A percentile compares a stretch with the other conserved stretches of the same genome.
Evolutionary conservation across 129 eudicot genomes (phyloP).

Genomic region (Mikania micrantha): DNA sequence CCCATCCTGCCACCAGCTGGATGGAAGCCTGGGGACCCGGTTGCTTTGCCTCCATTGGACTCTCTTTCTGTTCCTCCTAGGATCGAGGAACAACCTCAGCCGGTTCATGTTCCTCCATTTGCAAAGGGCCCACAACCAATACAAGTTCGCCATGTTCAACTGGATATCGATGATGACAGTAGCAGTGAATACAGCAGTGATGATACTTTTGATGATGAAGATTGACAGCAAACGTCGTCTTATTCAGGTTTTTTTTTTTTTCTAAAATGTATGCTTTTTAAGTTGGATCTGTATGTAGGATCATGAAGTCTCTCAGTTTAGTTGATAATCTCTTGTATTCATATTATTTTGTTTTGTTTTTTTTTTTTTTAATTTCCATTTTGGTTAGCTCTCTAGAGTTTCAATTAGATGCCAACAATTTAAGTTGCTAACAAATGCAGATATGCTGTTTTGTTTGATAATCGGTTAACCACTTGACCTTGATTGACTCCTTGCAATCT

Average conservation of each 20-base stretch:
- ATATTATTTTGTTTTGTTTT: not conserved
- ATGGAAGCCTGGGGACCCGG: conserved; percentile 97
- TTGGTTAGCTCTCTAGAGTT: not conserved
- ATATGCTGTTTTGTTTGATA: not conserved
- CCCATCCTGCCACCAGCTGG: conserved; percentile 88
- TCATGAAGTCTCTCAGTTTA: not conserved
- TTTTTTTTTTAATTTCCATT: not conserved
- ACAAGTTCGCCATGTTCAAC: conserved; percentile 78
- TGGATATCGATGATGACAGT: conserved; percentile 84
- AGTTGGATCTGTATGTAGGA: not conserved
- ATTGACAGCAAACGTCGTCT: conserved; percentile 18
- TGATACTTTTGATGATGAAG: conserved; percentile 78
- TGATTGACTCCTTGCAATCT: too few relatives aligned
- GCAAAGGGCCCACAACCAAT: conserved; percentile 58
- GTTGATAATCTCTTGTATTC: not conserved
- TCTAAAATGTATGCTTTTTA: not conserved
- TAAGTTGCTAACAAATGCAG: not conserved
- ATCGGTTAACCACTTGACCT: not conserved
- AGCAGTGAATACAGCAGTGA: conserved; percentile 69
- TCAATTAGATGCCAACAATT: not conserved
- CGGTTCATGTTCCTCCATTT: conserved; percentile 39
- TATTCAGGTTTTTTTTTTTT: not conserved
- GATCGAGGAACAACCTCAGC: conserved; percentile 41
- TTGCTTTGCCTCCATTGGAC: conserved; percentile 79
- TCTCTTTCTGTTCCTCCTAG: conserved; percentile 44